Base-by-base conservation (phyloP, 1,284 basidiomycete genomes). In the Cryptococcus amylolentus region DNA sequence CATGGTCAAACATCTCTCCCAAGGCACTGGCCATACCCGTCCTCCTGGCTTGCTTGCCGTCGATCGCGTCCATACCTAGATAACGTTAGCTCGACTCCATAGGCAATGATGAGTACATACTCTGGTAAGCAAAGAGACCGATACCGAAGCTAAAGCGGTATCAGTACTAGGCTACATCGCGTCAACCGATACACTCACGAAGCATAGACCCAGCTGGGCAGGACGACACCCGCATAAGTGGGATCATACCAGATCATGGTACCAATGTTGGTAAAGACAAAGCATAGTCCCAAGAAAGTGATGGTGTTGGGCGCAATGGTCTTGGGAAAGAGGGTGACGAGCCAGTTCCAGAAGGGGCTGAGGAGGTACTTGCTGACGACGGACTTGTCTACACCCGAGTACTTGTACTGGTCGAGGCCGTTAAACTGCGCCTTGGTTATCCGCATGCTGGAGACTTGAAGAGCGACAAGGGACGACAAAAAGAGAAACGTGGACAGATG, bases 21-120 rank as follows among this genome's bases (percentile, higher is more conserved):
- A 98, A 80, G 3, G 95, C 95, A 4, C 94, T 91, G 20, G 93
- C 88, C 89, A 97, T 98, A 3, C 91, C 91, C 0, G 93, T 96
- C 54, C 94, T 80, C 52, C 95, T 81, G 13, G 95, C 95, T 78
- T 98, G 95, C 77, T 96, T 96, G 12, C 92, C 94, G 62, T 77
- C 73, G 54, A 77, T 76, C 9, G 78, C 75, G 61, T 81, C 75
- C 73, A 77, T 76, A 49, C 66, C 67, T 71, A 35, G 7, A 26
- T 26, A 18, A 23, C 13, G 44, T 49, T n/a, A 43, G 10, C 6
- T 18, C 18, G 28, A 20, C 26, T 8, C 14, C 44, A 39, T 8
- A n/a, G 51, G 18, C 5, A 40, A 39, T 26, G 23, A 26, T 20
- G 57, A 86, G 72, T 91, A 92, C 58, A 92, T 83, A 57, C 84